Conservation (phyloP, 306 rosid genomes). For the Sesbania bispinosa region DNA sequence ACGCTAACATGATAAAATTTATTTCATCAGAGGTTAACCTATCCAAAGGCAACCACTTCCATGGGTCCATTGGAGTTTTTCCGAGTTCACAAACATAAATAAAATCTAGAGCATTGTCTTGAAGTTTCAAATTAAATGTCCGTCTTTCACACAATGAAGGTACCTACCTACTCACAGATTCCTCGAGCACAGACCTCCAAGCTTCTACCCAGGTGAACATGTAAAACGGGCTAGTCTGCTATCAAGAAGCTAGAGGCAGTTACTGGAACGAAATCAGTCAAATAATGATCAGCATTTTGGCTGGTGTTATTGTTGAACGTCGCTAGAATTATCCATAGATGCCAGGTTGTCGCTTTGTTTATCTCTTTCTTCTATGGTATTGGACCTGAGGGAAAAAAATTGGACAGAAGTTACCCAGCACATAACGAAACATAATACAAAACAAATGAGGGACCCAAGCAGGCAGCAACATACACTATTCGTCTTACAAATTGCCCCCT, state of each 20-base stretch:
- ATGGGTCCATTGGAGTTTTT: slow-evolving; percentile 19
- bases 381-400: slow-evolving; percentile 35
- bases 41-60: slow-evolving; percentile 26
- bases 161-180: slow-evolving; percentile 14
- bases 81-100: slow-evolving; percentile 4
- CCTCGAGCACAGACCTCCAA: slow-evolving; percentile 15
- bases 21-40: slow-evolving; percentile 28
- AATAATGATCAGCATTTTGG: slow-evolving; percentile 25
- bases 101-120: slow-evolving; percentile 19
- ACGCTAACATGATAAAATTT: slow-evolving; percentile 25
- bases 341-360: slow-evolving; percentile 28
- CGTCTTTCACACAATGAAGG: background rate
- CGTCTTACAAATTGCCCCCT: slow-evolving; percentile 67
- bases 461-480: slow-evolving; percentile 28
- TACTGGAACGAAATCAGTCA: slow-evolving; percentile 23
- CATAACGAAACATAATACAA: background rate
- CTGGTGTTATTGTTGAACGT: slow-evolving; percentile 27
- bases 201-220: slow-evolving; percentile 1
- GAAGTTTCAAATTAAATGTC: slow-evolving; percentile 18
- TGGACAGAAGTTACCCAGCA: slow-evolving; percentile 1
- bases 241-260: slow-evolving; percentile 25
- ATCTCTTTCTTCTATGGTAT: slow-evolving; percentile 33
- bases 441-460: slow-evolving; percentile 9
- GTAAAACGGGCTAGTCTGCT: slow-evolving; percentile 1
- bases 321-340: slow-evolving; percentile 34